Evolutionary conservation across 2,329 filamentous ascomycete species (phyloP).

Genomic region (Cladobotryum protrusum): DNA sequence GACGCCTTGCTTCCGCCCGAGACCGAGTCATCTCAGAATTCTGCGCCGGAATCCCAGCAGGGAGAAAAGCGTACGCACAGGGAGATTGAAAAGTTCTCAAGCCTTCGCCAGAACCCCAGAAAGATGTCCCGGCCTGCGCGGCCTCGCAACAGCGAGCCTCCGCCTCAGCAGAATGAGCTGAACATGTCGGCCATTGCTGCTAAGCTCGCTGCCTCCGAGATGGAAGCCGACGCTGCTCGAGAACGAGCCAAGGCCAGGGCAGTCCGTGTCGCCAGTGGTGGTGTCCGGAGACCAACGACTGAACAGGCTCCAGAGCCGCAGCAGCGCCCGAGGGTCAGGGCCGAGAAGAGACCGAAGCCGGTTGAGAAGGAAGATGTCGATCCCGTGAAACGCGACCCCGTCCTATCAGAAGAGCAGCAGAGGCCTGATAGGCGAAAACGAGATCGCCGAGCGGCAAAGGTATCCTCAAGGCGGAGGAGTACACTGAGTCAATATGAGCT

Average conservation of each 20-base stretch:
- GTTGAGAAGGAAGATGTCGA: conserved; percentile 24
- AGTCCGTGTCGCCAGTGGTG: conserved; percentile 32
- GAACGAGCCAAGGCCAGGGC: conserved; percentile 58
- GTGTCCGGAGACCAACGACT: conserved; percentile 24
- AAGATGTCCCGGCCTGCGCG: conserved; percentile 25
- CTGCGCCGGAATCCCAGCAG: no score
- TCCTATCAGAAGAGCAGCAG: conserved; percentile 15
- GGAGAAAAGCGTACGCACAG: background rate
- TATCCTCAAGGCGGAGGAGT: conserved; percentile 59
- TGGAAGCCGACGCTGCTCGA: conserved; percentile 57
- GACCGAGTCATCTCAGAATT: no score
- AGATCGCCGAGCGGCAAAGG: conserved; percentile 48
- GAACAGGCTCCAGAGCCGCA: background rate
- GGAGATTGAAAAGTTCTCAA: background rate
- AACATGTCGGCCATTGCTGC: conserved; percentile 57
- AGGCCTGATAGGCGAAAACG: conserved; percentile 41
- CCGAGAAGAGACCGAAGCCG: background rate
- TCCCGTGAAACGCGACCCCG: conserved; percentile 29
- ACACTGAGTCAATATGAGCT: conserved; percentile 72
- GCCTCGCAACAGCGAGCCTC: conserved; percentile 28
- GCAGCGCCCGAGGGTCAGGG: background rate
- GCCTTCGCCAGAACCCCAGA: conserved; percentile 2
- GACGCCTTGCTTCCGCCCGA: conserved; percentile 25
- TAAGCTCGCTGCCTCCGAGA: conserved; percentile 58
- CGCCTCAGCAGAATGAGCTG: conserved; percentile 48